Evolutionary conservation across 2,329 filamentous ascomycete species (phyloP).

Genomic region (Chaetomiaceae sp.): DNA sequence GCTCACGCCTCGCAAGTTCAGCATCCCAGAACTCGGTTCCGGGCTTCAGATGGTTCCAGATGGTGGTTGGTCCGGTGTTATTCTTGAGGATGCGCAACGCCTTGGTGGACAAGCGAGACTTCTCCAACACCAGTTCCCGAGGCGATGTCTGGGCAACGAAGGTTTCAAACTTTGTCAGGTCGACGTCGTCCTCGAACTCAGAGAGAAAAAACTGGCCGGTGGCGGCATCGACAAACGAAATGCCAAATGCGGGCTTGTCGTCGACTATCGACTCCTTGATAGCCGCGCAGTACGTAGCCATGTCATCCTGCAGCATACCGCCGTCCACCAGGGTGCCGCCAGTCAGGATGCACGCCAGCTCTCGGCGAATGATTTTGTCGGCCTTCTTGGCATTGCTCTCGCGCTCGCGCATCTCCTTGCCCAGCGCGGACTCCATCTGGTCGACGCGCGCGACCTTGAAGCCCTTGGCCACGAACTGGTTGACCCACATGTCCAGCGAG

Average conservation of each 20-base stretch:
- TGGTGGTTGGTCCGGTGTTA: constrained; percentile 83
- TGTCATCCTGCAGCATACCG: constrained; percentile 95
- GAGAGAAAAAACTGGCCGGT: constrained; percentile 94
- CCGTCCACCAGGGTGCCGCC: constrained; percentile 90
- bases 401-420: constrained; percentile 97
- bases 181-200: constrained; percentile 83
- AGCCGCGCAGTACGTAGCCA: constrained; percentile 91
- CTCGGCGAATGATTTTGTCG: constrained; percentile 88
- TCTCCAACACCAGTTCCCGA: constrained; percentile 83
- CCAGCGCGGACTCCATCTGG: constrained; percentile 91
- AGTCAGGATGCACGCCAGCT: constrained; percentile 86
- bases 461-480: constrained; percentile 96
- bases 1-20: constrained; percentile 72
- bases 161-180: constrained; percentile 95
- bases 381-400: constrained; percentile 65
- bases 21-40: constrained; percentile 87
- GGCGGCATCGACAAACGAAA: constrained; percentile 91
- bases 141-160: constrained; percentile 89
- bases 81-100: constrained; percentile 91
- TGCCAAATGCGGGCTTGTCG: constrained; percentile 75
- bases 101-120: constrained; percentile 78
- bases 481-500: constrained; percentile 94
- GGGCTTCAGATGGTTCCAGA: constrained; percentile 91
- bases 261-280: constrained; percentile 78
- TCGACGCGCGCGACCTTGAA: constrained; percentile 96